These are phyloP conservation scores for Lineolata rhizophorae DNA, from an alignment of 495 filamentous ascomycete species.

Conservation along the genomic window DNA sequence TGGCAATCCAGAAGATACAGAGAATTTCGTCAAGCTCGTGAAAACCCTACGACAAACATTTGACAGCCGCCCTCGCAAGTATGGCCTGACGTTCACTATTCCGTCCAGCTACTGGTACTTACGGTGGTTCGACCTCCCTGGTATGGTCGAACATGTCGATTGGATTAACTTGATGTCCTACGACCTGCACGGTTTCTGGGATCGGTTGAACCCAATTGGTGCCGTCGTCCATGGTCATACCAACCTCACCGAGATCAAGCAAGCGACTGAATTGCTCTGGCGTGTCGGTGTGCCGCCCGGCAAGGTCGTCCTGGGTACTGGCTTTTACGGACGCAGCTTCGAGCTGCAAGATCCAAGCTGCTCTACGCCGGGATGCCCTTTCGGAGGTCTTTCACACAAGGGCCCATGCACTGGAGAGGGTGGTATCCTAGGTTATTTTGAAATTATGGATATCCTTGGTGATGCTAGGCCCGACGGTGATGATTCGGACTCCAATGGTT, in stretches of 20 bases:
- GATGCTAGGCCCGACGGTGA: neutral
- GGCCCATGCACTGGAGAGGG: conserved; percentile 3
- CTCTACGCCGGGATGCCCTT: conserved; percentile 14
- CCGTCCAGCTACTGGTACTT: conserved; percentile 4
- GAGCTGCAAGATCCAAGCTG: conserved; percentile 14
- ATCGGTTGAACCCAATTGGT: conserved; percentile 11
- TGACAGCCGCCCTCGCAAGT: conserved; percentile 7
- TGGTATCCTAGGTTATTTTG: conserved; percentile 4
- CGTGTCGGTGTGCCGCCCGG: conserved; percentile 21
- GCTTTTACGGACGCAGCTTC: conserved; percentile 30
- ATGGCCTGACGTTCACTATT: conserved; percentile 3
- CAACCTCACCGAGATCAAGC: conserved; percentile 34
- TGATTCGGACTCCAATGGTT: neutral
- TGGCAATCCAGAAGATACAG: conserved; percentile 19
- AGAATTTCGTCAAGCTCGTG: conserved; percentile 23
- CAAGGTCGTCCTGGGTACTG: conserved; percentile 26
- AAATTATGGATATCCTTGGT: conserved; percentile 4
- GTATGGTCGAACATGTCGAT: conserved; percentile 1
- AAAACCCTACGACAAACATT: conserved; percentile 14
- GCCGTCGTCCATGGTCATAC: conserved; percentile 23
- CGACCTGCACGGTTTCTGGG: conserved; percentile 6
- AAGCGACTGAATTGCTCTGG: conserved; percentile 27
- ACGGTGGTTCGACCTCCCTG: conserved; percentile 3
- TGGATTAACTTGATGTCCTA: conserved; percentile 8
- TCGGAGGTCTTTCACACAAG: conserved; percentile 2